A percentile compares a stretch with the other conserved stretches of the same genome.
Evolutionary conservation across 352 stramenopile species (phyloP).

Genomic region (Aphanomyces cochlioides): DNA sequence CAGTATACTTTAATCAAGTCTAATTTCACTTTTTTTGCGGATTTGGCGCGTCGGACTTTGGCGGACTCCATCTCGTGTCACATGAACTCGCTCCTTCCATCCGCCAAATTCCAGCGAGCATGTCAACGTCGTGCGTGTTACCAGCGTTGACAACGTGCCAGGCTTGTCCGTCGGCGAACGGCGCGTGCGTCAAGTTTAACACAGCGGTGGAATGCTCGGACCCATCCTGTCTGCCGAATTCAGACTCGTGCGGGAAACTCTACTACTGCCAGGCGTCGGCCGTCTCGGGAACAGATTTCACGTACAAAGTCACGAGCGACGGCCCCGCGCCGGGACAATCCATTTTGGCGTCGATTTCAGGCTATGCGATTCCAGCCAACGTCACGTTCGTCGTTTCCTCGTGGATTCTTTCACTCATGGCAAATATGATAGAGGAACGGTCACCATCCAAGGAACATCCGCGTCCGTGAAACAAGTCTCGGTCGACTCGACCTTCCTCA

Average conservation of each 20-base stretch:
- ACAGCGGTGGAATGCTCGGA: no score
- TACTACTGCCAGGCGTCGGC: background rate
- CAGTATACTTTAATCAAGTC: background rate
- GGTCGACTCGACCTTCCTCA: background rate
- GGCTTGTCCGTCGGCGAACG: background rate
- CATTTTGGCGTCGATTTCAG: background rate
- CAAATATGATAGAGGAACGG: background rate
- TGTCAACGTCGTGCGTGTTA: no score
- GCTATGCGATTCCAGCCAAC: background rate
- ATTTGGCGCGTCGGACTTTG: background rate
- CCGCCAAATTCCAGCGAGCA: no score
- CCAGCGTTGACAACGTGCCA: no score
- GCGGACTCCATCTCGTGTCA: no score
- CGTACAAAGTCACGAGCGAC: background rate
- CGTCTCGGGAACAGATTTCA: background rate
- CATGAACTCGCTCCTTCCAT: no score
- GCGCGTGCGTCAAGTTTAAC: background rate
- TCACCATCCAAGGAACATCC: background rate
- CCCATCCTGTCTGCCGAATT: background rate
- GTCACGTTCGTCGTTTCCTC: background rate
- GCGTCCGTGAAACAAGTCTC: background rate
- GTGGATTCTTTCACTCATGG: background rate
- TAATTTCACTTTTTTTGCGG: background rate
- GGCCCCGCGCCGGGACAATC: background rate
- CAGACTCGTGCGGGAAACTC: background rate